Conservation (phyloP, 306 rosid species). For the Boehmeria nivea region DNA sequence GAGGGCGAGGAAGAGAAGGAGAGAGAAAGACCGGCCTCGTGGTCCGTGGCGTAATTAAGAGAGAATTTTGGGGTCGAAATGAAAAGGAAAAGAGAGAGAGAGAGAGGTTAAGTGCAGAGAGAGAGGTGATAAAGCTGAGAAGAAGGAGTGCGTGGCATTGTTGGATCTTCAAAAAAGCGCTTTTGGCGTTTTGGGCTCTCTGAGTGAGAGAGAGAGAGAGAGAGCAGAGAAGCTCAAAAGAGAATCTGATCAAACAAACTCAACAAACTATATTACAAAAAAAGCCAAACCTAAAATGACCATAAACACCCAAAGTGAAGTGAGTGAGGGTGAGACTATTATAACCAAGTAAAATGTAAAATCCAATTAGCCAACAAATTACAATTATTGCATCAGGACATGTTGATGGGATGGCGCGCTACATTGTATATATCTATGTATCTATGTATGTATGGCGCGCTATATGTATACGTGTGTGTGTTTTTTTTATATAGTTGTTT, state of each 20-base stretch:
- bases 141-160: slow-evolving; percentile 16
- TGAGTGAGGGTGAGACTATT: too few relatives aligned
- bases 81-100: neutral
- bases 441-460: too few relatives aligned
- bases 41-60: slow-evolving; percentile 7
- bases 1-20: neutral
- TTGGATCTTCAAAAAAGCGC: slow-evolving; percentile 33
- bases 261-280: too few relatives aligned
- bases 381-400: too few relatives aligned
- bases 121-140: slow-evolving; percentile 1
- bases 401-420: too few relatives aligned
- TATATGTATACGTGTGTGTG: too few relatives aligned
- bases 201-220: neutral
- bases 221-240: neutral
- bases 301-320: neutral
- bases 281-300: too few relatives aligned
- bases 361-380: too few relatives aligned
- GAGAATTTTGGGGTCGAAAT: neutral
- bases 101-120: neutral
- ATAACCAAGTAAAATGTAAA: too few relatives aligned
- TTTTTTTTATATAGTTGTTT: too few relatives aligned
- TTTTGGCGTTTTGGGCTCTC: slow-evolving; percentile 20
- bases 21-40: neutral
- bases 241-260: neutral
- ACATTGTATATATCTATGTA: too few relatives aligned